phyloP scores from a whole-genome alignment of 177 flowering plant genomes.

The Telopea speciosissima region DNA sequence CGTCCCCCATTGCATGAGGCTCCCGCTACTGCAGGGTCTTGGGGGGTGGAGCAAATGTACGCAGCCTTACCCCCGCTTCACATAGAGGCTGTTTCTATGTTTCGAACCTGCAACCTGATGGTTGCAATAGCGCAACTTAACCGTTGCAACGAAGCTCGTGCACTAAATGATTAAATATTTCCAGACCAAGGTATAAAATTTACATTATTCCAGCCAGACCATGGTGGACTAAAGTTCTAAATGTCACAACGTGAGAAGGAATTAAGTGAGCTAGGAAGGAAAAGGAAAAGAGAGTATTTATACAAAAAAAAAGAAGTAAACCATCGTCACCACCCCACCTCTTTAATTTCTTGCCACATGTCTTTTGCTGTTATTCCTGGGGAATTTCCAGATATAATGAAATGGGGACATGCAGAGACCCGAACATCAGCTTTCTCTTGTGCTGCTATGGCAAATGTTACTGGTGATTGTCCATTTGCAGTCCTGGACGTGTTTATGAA shows the following conservation, averaged over 20 bases:
- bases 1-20: too few relatives aligned
- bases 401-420: conserved; percentile 72
- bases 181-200: too few relatives aligned
- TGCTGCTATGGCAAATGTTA: conserved; percentile 85
- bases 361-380: conserved; percentile 68
- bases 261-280: background rate
- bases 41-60: too few relatives aligned
- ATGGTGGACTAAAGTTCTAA: background rate
- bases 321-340: conserved; percentile 36
- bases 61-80: too few relatives aligned
- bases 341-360: conserved; percentile 84
- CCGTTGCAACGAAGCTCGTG: too few relatives aligned
- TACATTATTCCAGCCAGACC: background rate
- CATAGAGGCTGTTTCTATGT: too few relatives aligned
- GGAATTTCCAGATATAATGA: conserved; percentile 65
- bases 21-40: too few relatives aligned
- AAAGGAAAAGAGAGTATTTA: background rate
- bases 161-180: too few relatives aligned
- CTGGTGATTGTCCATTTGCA: conserved; percentile 56
- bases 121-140: too few relatives aligned
- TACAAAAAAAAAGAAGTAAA: background rate
- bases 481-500: conserved; percentile 41
- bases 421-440: conserved; percentile 53
- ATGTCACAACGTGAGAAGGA: background rate
- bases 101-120: too few relatives aligned